phyloP scores from a whole-genome alignment of 352 stramenopile species.

The Phytophthora multivora region DNA sequence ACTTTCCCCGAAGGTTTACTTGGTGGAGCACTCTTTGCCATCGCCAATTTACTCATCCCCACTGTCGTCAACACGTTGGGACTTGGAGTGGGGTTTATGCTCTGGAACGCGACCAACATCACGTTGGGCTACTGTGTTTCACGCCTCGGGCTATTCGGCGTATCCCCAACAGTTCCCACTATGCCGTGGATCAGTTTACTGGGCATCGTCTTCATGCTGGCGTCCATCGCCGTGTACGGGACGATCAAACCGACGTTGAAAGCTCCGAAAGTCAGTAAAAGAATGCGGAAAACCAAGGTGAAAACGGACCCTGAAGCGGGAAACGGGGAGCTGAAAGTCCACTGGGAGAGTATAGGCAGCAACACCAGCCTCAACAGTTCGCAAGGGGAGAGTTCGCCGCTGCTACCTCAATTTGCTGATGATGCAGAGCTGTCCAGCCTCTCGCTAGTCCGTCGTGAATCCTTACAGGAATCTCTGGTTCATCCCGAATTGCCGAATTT shows the following conservation, averaged over 20 bases:
- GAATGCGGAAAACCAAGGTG: slow-evolving; percentile 10
- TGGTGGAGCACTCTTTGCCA: slow-evolving; percentile 73
- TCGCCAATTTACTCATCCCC: slow-evolving; percentile 84
- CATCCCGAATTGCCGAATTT: slow-evolving; percentile 85
- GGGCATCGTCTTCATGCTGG: slow-evolving; percentile 81
- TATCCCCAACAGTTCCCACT: slow-evolving; percentile 64
- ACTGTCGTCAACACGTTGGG: slow-evolving; percentile 87
- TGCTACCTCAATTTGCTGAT: slow-evolving; percentile 39
- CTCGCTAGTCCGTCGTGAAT: slow-evolving; percentile 38
- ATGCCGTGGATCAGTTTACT: slow-evolving; percentile 58
- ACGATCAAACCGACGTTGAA: slow-evolving; percentile 75
- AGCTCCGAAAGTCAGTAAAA: slow-evolving; percentile 22
- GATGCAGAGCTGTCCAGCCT: slow-evolving; percentile 18
- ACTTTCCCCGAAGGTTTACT: slow-evolving; percentile 82
- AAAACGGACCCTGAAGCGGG: not conserved
- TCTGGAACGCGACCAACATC: slow-evolving; percentile 89
- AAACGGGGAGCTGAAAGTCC: slow-evolving; percentile 6
- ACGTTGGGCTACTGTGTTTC: slow-evolving; percentile 82
- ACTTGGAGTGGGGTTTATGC: slow-evolving; percentile 82
- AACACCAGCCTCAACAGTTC: slow-evolving; percentile 28
- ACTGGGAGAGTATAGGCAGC: slow-evolving; percentile 19
- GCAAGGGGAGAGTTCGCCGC: slow-evolving; percentile 39
- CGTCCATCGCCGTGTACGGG: slow-evolving; percentile 78
- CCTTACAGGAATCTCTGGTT: slow-evolving; percentile 58
- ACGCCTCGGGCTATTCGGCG: slow-evolving; percentile 71